Evolutionary conservation across 768 basidiomycete genomes (phyloP), one percentile per base, ranked within the genome.

Genomic region (Fistulinella prunicolor): DNA sequence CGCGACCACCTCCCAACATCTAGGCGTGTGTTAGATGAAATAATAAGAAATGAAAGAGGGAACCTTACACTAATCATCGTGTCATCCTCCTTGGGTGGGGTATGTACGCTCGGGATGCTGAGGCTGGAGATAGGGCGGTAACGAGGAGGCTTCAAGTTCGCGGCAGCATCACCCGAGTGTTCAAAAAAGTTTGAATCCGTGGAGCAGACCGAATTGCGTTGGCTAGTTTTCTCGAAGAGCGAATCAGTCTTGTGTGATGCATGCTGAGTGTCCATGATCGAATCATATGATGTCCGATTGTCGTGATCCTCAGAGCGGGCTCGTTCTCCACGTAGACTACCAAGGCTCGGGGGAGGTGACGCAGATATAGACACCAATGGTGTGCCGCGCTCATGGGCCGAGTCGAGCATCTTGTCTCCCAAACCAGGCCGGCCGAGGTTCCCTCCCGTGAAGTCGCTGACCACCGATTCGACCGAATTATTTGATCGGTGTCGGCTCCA

Each of bases 391-490:
- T 79, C 80, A 7, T 56, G 63, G 12, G 68, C 76, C 26, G 74
- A 81, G 30, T 86, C 82, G 53, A 92, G 86, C 89, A 92, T 92
- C 76, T 90, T 92, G 65, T 92, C 89, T 1, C 89, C 89, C 4
- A 91, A 62, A 3, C 83, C 86, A 2, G 89, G 89, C 9, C 89
- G 77, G 2, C 76, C 81, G 1, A 86, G 64, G n/a, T 76, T 70
- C 54, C 72, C 65, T 3, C 67, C 73, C 9, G 85, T 82, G 52
- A 77, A 78, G 38, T 86, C 82, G 55, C 85, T 89, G 59, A 75
- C 65, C 26, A 80, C 63, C 0, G 88, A 90, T 52, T 90, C 88
- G 1, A 76, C 61, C 0, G 86, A 88, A 28, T 63, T 56, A 22
- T 85, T 78, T 14, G 74, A 75, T 4, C 71, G 73, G 50, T 85